Percentiles rank a stretch among this genome's conserved stretches.
These are phyloP conservation scores for Grigorovia transvaalensis DNA, from an alignment of 805 yeast species.

Conservation along the genomic window DNA sequence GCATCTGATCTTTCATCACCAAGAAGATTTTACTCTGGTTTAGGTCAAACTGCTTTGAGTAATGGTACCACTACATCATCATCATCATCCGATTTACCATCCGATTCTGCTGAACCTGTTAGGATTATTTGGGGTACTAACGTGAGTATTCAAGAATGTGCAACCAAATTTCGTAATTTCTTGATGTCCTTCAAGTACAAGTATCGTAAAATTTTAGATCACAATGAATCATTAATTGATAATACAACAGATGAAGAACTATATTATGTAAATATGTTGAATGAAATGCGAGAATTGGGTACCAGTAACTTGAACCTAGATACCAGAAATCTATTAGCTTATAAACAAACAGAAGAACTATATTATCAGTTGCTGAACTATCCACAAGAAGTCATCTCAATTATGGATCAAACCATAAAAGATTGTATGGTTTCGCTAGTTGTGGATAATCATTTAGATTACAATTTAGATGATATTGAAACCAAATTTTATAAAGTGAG, in stretches of 20 bases:
- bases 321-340: constrained; percentile 66
- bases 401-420: constrained; percentile 92
- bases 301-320: constrained; percentile 78
- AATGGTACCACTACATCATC: constrained; percentile 8
- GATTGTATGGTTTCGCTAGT: constrained; percentile 76
- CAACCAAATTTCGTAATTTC: constrained; percentile 70
- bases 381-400: constrained; percentile 94
- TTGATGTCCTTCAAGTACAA: constrained; percentile 73
- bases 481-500: constrained; percentile 76
- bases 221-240: constrained; percentile 26
- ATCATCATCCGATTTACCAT: constrained; percentile 23
- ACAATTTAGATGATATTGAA: constrained; percentile 55
- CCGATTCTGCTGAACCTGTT: constrained; percentile 55
- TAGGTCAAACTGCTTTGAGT: constrained; percentile 5
- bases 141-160: constrained; percentile 82
- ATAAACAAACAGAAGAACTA: constrained; percentile 62
- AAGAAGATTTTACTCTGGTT: constrained; percentile 38
- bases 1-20: constrained; percentile 68
- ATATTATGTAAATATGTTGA: constrained; percentile 63
- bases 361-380: constrained; percentile 81
- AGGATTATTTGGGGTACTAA: constrained; percentile 98
- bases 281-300: constrained; percentile 67
- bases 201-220: constrained; percentile 46
- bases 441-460: constrained; percentile 44
- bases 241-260: constrained; percentile 57